Evolutionary conservation across 78 protist species (phyloP), one percentile per base, ranked within the genome.

Genomic region (Guillardia theta): DNA sequence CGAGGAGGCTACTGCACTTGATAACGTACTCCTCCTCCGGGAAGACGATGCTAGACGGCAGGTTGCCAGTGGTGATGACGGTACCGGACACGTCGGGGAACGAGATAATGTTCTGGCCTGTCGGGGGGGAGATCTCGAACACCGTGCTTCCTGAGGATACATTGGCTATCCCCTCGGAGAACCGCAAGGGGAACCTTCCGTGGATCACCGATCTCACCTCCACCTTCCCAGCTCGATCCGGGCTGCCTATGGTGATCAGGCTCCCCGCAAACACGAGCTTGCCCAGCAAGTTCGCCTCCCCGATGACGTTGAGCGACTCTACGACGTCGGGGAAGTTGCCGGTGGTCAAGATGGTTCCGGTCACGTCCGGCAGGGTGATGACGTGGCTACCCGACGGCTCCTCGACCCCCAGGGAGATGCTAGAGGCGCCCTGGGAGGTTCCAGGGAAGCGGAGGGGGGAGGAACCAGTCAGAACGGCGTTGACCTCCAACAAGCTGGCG

Each of bases 21-120:
- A 70, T 70, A 24, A 43, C 22, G 41, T 70, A 70, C 46, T 70
- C 83, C 41, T 70, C 83, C 5, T 70, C 83, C 27, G 83, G 83
- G 45, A 70, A 12, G 46, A 33, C 36, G n/a, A 70, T 43, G 9
- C 46, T 33, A 12, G 83, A 36, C 41, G 83, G 83, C 83, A 70
- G 10, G 83, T 70, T 70, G 83, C 36, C 6, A 4, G 83, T 70
- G 46, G 83, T 70, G 83, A 70, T 70, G 36, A 70, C 41, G 21
- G 83, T 70, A 58, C 70, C 70, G 70, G 83, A 70, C 46, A 70
- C 83, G 83, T 70, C 83, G 41, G 83, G 83, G 83, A 70, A 70
- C 36, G 83, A 33, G 41, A 70, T 70, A 43, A 70, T 70, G 83
- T 70, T 70, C 46, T 24, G n/a, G 45, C 41, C 1, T 0, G 83